Evolutionary conservation across 768 basidiomycete species (phyloP), one percentile per base, ranked within the genome.

Genomic region (Tephrocybe rancida): DNA sequence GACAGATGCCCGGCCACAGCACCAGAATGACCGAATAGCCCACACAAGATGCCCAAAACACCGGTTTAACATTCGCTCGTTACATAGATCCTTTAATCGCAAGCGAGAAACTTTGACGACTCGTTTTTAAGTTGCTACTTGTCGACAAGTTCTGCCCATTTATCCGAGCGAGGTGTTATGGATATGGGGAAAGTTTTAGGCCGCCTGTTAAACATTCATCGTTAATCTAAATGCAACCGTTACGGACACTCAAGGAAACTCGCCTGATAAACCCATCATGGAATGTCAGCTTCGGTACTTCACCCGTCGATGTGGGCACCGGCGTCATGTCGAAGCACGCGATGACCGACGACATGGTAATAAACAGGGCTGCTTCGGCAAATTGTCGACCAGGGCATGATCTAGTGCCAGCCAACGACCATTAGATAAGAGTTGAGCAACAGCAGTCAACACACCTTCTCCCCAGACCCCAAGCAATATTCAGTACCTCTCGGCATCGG

Each of bases 371-470:
- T 26, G 64, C 61, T 43, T 63, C 60, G 2, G 61, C 62, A 13
- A 67, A 62, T 32, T 67, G 52, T 25, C 50, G 47, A 18, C 64
- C 64, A 47, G 65, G 65, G 56, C 65, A 67, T 9, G 50, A 44
- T 42, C 65, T 67, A 6, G 34, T 22, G 11, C 7, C 22, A 43
- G 21, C 13, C 13, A 35, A 49, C 30, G 22, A 32, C 26, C 42
- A 44, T 44, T 29, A 37, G 26, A 30, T 5, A 54, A 42, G 10
- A 29, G 45, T 25, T n/a, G 24, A 49, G 21, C 14, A 29, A 18
- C 14, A 14, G 13, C 24, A 39, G 43, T 44, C 1, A 24, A 54
- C 22, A 8, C 51, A 64, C 63, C 63, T 60, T 37, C 52, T 56
- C 26, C 63, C 61, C 9, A 55, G 58, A 59, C 37, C 63, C 63